Evolutionary conservation across 768 basidiomycete genomes (phyloP).

Genomic region (Serendipita sp.): DNA sequence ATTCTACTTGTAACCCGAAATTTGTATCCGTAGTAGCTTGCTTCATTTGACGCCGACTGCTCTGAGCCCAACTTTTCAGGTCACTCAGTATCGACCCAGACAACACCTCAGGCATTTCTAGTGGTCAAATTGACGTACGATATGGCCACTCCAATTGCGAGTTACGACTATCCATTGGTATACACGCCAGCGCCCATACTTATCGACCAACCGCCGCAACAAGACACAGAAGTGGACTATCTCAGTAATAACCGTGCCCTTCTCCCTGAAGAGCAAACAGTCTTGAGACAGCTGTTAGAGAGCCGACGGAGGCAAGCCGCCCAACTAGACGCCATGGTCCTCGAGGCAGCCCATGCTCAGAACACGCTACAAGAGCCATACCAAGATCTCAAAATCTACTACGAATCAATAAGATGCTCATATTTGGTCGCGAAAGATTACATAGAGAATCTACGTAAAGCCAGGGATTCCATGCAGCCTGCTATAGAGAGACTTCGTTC

Average conservation of each 20-base stretch:
- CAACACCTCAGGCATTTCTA: no score
- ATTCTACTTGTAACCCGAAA: constrained; percentile 49
- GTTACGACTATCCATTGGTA: no score
- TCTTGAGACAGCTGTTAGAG: neutral
- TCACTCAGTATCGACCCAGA: no score
- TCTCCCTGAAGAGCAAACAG: neutral
- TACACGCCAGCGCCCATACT: no score
- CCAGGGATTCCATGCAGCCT: neutral
- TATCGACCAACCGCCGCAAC: no score
- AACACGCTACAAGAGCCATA: neutral
- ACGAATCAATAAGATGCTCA: neutral
- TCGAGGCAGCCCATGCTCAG: neutral
- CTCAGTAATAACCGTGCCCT: neutral
- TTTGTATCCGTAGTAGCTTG: neutral
- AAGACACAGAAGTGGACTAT: no score
- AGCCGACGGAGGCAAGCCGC: neutral
- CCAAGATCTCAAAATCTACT: neutral
- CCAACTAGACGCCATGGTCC: neutral
- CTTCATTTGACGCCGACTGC: no score
- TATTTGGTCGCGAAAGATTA: neutral
- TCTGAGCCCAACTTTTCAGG: no score
- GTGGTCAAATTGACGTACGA: no score
- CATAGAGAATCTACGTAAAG: neutral
- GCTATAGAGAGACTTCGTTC: neutral
- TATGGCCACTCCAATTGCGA: no score